Evolutionary conservation across 345 rosid species (phyloP).

Genomic region (Angophora floribunda): DNA sequence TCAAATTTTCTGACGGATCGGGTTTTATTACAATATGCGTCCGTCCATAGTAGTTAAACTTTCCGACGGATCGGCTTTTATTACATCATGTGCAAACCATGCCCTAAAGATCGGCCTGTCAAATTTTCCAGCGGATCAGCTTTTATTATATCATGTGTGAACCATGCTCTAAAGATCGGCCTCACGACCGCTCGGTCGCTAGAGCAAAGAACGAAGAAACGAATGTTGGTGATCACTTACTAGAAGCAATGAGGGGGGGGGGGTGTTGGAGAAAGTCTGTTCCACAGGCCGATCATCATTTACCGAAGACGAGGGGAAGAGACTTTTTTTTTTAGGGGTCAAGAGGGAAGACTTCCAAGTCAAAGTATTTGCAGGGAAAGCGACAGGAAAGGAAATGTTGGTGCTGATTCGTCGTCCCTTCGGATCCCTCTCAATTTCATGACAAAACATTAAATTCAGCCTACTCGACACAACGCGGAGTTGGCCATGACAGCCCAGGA

Average conservation of each 20-base stretch:
- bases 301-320: not conserved
- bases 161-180: not conserved
- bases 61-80: too few relatives aligned
- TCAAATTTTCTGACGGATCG: too few relatives aligned
- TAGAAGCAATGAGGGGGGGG: not conserved
- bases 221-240: not conserved
- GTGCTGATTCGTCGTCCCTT: not conserved
- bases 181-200: not conserved
- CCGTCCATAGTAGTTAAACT: too few relatives aligned
- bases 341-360: conserved; percentile 21
- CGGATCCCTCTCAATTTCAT: not conserved
- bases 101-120: too few relatives aligned
- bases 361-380: not conserved
- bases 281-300: not conserved
- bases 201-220: not conserved
- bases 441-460: not conserved
- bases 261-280: not conserved
- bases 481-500: not conserved
- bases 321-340: not conserved
- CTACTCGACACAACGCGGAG: not conserved
- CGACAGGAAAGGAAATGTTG: not conserved
- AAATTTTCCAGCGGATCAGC: too few relatives aligned
- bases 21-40: too few relatives aligned
- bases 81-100: too few relatives aligned
- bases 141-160: too few relatives aligned